phyloP scores from a whole-genome alignment of 805 yeast genomes.

The Kuraishia piskuri region DNA sequence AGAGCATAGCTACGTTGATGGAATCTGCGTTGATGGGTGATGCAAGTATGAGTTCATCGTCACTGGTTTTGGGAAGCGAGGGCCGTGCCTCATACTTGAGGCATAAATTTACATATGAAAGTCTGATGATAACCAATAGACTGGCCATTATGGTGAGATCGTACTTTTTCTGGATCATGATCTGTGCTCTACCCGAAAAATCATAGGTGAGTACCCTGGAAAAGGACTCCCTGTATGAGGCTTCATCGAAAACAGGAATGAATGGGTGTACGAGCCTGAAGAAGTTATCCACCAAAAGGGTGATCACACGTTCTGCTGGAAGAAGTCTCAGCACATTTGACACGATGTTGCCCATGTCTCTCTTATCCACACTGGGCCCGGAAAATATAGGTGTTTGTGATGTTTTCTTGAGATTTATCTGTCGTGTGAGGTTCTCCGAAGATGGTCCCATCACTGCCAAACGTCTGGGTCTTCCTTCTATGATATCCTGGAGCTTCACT shows the following conservation, averaged over 20 bases:
- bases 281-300: conserved; percentile 29
- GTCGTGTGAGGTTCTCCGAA: neutral
- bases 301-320: conserved; percentile 23
- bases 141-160: conserved; percentile 16
- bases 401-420: conserved; percentile 3
- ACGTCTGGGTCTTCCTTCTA: neutral
- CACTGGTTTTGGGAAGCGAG: conserved; percentile 11
- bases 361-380: conserved; percentile 1
- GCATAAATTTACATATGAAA: conserved; percentile 17
- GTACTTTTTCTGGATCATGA: conserved; percentile 9
- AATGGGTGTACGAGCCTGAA: conserved; percentile 33
- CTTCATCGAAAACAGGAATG: conserved; percentile 38
- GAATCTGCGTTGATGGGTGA: conserved; percentile 32
- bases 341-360: conserved; percentile 6
- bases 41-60: conserved; percentile 18
- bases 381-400: neutral
- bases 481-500: conserved; percentile 4
- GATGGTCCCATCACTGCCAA: neutral
- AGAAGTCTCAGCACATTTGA: conserved; percentile 6
- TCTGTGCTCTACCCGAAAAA: conserved; percentile 1
- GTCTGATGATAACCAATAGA: conserved; percentile 17
- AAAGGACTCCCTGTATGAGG: conserved; percentile 22
- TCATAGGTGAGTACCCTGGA: conserved; percentile 20
- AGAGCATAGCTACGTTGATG: conserved; percentile 27
- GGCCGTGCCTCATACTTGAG: conserved; percentile 7